A percentile compares a stretch with the other conserved stretches of the same genome.
Evolutionary conservation across 148 eudicot species (phyloP).

Genomic region (Camellia lanceoleosa): DNA sequence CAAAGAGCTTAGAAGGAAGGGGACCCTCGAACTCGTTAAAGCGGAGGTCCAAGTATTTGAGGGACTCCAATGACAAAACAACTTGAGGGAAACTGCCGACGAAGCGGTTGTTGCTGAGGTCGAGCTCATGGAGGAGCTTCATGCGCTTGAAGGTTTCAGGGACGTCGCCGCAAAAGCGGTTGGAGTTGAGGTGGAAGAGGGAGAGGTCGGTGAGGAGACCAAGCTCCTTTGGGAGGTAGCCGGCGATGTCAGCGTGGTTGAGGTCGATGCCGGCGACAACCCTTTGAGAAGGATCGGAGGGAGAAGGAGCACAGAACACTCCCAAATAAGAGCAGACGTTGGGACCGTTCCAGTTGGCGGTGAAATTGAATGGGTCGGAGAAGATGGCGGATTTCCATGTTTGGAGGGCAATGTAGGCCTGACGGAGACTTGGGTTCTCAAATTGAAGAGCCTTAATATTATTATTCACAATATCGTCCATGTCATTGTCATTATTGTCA

Average conservation of each 20-base stretch:
- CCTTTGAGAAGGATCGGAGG: constrained; percentile 21
- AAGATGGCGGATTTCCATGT: constrained; percentile 75
- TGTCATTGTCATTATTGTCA: constrained; percentile 14
- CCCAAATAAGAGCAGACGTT: constrained; percentile 77
- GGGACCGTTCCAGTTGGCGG: constrained; percentile 74
- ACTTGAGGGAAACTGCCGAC: constrained; percentile 71
- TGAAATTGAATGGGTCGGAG: constrained; percentile 86
- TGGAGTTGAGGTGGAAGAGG: constrained; percentile 87
- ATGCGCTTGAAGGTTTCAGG: constrained; percentile 47
- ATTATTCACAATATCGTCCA: background rate
- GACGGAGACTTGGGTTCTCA: constrained; percentile 50
- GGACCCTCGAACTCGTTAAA: constrained; percentile 88
- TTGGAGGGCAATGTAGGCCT: constrained; percentile 82
- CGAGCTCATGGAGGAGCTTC: constrained; percentile 68
- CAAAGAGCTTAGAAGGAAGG: constrained; percentile 54
- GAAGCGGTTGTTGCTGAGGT: constrained; percentile 82
- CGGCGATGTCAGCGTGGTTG: constrained; percentile 93
- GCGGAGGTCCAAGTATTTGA: constrained; percentile 75
- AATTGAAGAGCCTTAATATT: constrained; percentile 28
- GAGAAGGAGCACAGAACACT: constrained; percentile 60
- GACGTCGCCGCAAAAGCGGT: constrained; percentile 79
- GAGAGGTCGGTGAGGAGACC: constrained; percentile 79
- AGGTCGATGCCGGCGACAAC: constrained; percentile 88
- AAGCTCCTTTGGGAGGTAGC: constrained; percentile 68
- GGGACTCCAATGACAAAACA: constrained; percentile 40